These are phyloP conservation scores for Aureobasidium sp. DNA, from an alignment of 2,329 filamentous ascomycete species.

Conservation along the genomic window DNA sequence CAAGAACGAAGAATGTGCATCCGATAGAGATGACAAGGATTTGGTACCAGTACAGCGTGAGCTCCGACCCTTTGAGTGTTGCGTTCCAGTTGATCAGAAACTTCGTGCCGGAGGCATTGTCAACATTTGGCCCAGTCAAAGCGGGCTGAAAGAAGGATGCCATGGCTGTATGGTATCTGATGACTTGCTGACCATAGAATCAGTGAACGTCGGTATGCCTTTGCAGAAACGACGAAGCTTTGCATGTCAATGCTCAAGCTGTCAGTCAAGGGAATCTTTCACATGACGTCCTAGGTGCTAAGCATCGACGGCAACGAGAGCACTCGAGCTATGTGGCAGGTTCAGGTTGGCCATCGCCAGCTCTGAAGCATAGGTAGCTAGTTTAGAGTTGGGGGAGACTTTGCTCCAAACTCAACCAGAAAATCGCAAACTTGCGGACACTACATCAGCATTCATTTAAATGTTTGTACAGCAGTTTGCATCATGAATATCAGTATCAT, in stretches of 20 bases:
- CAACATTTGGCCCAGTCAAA: not conserved
- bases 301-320: not conserved
- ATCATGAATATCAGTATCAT: not conserved
- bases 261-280: too few relatives aligned
- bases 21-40: constrained; percentile 22
- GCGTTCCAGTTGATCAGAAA: constrained; percentile 23
- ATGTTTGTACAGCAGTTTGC: not conserved
- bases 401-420: not conserved
- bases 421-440: not conserved
- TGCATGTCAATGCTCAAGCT: constrained; percentile 7
- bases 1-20: constrained; percentile 10
- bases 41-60: constrained; percentile 24
- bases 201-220: not conserved
- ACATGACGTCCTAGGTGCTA: not conserved
- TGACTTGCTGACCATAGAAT: not conserved
- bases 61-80: constrained; percentile 15
- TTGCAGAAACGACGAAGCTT: not conserved
- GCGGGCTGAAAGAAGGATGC: constrained; percentile 23
- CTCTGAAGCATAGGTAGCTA: not conserved
- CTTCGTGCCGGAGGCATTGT: not conserved
- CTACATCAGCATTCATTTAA: too few relatives aligned
- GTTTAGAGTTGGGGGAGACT: not conserved
- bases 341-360: not conserved
- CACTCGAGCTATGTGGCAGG: not conserved
- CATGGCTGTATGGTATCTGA: constrained; percentile 5